Evolutionary conservation across 164 flowering plant genomes (phyloP), one percentile per base, ranked within the genome.

Genomic region (Sextonia rubra): DNA sequence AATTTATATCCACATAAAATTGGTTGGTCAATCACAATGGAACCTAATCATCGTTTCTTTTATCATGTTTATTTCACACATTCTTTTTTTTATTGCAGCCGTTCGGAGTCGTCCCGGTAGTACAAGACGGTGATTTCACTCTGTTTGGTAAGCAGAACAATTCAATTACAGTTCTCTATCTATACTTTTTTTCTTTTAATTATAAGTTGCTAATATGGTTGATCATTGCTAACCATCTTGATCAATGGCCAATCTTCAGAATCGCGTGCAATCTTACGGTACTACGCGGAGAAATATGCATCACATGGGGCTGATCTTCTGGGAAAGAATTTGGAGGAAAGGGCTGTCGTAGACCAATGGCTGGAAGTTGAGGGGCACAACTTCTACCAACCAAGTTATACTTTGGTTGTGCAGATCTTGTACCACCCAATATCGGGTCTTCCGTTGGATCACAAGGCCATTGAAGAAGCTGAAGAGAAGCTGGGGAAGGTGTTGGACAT

Each of bases 241-340:
- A 56, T 56, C 25, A 24, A 47, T 68, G 15, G 24, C 27, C 24
- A 4, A 32, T 64, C 14, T 52, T 47, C 82, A 83, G 85, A 86
- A 73, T 80, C 87, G 6, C 71, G 87, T 27, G 89, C 86, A 8
- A 83, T 84, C 71, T 25, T 83, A 18, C 66, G 85, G 74, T 86
- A 80, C 77, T 77, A 78, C 26, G 71, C 86, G 0, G 87, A 84
- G 69, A 86, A 83, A 52, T 86, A 83, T 82, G 80, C 78, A 60
- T 25, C 76, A 0, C 82, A 83, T 27, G 87, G 87, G 32, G 71
- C 82, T n/a, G 71, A 84, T 37, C 71, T 84, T 60, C 76, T 82
- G 2, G 85, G 89, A 20, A 79, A 84, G 37, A 83, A 77, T 1
- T 1, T 76, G 26, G 84, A 83, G 64, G 87, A 84, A 20, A 78